A percentile compares a stretch with the other conserved stretches of the same genome.
Conservation (phyloP, 164 flowering plant genomes). For the Nymphaea colorata region DNA sequence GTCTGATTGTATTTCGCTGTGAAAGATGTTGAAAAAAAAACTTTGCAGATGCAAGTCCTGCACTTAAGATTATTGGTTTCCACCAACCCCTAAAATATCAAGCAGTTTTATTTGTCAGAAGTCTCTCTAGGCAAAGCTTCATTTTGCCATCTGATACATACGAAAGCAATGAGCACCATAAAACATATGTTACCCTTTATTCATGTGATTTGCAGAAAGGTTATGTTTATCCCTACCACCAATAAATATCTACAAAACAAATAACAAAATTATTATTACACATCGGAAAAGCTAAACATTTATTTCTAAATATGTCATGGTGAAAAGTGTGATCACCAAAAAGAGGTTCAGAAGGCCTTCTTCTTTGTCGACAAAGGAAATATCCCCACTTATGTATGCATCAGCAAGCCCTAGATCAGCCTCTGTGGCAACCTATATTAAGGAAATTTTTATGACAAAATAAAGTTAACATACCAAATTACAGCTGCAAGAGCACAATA, state of each 20-base stretch:
- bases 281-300: neutral
- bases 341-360: slow-evolving; percentile 69
- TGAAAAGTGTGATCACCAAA: slow-evolving; percentile 29
- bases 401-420: slow-evolving; percentile 97
- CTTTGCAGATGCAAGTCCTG: slow-evolving; percentile 74
- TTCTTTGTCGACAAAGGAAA: slow-evolving; percentile 70
- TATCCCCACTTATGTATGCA: slow-evolving; percentile 81
- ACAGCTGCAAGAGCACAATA: neutral
- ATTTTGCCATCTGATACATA: no score
- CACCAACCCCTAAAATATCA: slow-evolving; percentile 81
- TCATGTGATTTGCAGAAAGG: slow-evolving; percentile 21
- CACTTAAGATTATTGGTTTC: slow-evolving; percentile 75
- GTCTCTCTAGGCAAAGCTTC: neutral
- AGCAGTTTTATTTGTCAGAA: no score
- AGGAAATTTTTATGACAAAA: neutral
- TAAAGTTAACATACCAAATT: neutral
- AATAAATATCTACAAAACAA: slow-evolving; percentile 49
- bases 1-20: slow-evolving; percentile 72
- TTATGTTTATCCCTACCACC: slow-evolving; percentile 56
- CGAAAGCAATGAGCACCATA: neutral
- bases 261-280: neutral
- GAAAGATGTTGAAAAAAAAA: slow-evolving; percentile 59
- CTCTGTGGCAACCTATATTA: slow-evolving; percentile 54
- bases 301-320: neutral
- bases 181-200: slow-evolving; percentile 38